Evolutionary conservation across 352 stramenopile species (phyloP), one percentile per base, ranked within the genome.

Genomic region (Pythium coloratum): DNA sequence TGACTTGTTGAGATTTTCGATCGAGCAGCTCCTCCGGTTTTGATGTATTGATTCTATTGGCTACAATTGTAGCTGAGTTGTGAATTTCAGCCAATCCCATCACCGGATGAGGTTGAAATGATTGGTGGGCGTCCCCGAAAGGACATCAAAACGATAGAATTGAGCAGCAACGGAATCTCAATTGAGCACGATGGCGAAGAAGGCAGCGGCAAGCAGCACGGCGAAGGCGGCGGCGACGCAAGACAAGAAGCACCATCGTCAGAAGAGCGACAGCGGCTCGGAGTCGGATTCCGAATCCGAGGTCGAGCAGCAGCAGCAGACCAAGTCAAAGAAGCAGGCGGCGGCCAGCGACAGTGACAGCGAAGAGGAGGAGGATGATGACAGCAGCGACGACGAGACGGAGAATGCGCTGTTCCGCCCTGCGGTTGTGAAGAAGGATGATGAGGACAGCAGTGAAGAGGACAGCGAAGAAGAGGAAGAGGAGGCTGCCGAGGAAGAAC

Each of bases 381-480:
- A 67, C 34, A 53, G 30, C n/a, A 72, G 64, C 57, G 59, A 70
- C 46, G 77, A 89, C 28, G 82, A 92, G 64, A 86, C 83, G 8
- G 82, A 92, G 68, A 90, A 90, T 55, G 73, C 82, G n/a, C 77
- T 92, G 55, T 94, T 94, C 70, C 84, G 84, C 40, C 83, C 82
- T 7, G 79, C 75, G 4, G 14, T 36, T 10, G 53, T 42, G 9
- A 53, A 65, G 40, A 9, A 60, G 14, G 42, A 64, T 47, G 58
- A 60, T 9, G 49, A 34, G 2, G 32, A 70, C 20, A 64, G 36
- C n/a, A 72, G 64, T 30, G 61, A 71, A 20, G 77, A 89, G 30
- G 79, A 92, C 0, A 53, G 62, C 16, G 44, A 68, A 5, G 67
- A 77, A 20, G 61, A 62, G 6, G 76, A 82, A 8, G 67, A 72